Conservation (phyloP, 106 monocot species). For the Xerophyta viscosa region DNA sequence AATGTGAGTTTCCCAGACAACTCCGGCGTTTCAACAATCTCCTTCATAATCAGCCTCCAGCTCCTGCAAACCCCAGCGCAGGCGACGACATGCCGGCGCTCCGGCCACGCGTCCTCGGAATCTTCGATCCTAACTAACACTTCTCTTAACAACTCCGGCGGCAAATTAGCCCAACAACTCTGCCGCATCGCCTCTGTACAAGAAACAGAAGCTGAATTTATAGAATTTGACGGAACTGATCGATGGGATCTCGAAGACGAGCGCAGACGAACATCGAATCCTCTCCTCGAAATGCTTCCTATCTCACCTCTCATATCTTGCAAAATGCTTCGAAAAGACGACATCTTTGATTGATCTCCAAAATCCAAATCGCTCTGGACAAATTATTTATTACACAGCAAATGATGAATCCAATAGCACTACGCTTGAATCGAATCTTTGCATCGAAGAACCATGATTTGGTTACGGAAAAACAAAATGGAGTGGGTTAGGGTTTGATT, state of each 20-base stretch:
- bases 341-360: conserved; percentile 12
- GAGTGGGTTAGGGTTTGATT: too few species aligned
- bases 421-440: too few species aligned
- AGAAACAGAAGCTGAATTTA: not conserved
- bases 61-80: conserved; percentile 88
- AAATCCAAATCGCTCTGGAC: too few species aligned
- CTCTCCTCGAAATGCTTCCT: conserved; percentile 29
- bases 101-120: conserved; percentile 61
- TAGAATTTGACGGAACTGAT: not conserved
- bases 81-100: conserved; percentile 62
- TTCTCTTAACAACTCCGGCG: conserved; percentile 76
- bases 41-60: conserved; percentile 89
- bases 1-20: conserved; percentile 77
- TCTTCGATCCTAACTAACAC: conserved; percentile 79
- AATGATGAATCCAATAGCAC: too few species aligned
- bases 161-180: conserved; percentile 67
- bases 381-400: too few species aligned
- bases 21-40: conserved; percentile 71
- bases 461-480: too few species aligned
- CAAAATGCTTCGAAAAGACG: conserved; percentile 30
- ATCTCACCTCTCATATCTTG: conserved; percentile 31
- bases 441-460: too few species aligned
- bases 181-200: conserved; percentile 8
- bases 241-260: not conserved
- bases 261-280: conserved; percentile 22